These are phyloP conservation scores for Yamadazyma pseudoaaseri DNA, from an alignment of 1,139 yeast species.

Conservation along the genomic window DNA sequence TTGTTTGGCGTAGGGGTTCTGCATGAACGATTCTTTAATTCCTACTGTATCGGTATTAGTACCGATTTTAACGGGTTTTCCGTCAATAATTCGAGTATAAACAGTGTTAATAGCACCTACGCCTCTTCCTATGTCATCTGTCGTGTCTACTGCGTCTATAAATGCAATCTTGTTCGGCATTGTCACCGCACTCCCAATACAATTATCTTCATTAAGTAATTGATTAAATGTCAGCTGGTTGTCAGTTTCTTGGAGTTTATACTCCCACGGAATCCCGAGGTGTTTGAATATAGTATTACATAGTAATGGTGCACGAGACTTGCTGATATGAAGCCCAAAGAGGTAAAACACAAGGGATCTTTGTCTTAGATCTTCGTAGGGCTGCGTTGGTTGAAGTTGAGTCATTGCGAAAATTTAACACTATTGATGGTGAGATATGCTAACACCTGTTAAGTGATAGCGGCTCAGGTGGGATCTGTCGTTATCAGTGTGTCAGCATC, in stretches of 20 bases:
- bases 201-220: conserved; percentile 7
- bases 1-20: conserved; percentile 12
- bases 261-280: conserved; percentile 27
- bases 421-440: no score
- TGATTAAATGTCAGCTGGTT: conserved; percentile 12
- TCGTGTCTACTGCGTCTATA: conserved; percentile 21
- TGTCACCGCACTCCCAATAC: conserved; percentile 27
- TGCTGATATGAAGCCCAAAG: conserved; percentile 19
- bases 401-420: neutral
- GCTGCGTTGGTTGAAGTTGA: conserved; percentile 13
- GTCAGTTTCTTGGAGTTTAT: conserved; percentile 20
- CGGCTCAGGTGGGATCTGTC: no score
- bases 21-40: conserved; percentile 22
- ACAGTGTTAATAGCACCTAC: conserved; percentile 32
- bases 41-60: conserved; percentile 32
- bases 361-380: conserved; percentile 15
- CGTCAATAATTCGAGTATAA: conserved; percentile 18
- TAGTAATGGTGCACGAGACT: conserved; percentile 13
- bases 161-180: conserved; percentile 28
- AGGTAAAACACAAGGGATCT: conserved; percentile 15
- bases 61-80: conserved; percentile 16
- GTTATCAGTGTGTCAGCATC: no score
- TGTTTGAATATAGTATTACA: conserved; percentile 18
- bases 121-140: conserved; percentile 23
- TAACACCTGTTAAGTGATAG: no score